Evolutionary conservation across 2,329 filamentous ascomycete genomes (phyloP).

Genomic region (Hypoxylon sp.): DNA sequence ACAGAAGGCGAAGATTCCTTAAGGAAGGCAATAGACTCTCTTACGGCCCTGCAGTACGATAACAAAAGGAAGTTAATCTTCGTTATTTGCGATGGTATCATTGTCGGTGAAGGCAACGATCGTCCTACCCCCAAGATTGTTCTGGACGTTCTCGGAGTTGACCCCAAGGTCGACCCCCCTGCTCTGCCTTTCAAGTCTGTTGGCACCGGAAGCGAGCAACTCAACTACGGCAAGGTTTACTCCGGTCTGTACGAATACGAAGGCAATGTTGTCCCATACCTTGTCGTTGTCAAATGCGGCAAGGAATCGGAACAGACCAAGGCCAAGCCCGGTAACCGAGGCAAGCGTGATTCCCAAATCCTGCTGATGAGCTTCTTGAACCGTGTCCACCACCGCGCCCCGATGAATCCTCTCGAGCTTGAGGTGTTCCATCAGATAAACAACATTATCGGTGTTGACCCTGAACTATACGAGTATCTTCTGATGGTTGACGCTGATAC

Average conservation of each 20-base stretch:
- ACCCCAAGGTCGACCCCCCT: conserved; percentile 95
- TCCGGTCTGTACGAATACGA: conserved; percentile 97
- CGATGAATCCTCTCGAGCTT: conserved; percentile 95
- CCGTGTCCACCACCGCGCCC: conserved; percentile 90
- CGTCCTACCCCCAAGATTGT: conserved; percentile 97
- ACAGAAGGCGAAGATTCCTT: conserved; percentile 97
- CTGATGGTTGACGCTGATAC: conserved; percentile 99
- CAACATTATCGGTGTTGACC: conserved; percentile 98
- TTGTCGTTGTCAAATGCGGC: conserved; percentile 96
- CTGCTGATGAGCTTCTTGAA: conserved; percentile 97
- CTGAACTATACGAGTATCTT: conserved; percentile 95
- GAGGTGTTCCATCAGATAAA: conserved; percentile 99
- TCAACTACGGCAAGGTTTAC: conserved; percentile 99
- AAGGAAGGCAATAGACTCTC: conserved; percentile 90
- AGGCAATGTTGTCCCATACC: conserved; percentile 95
- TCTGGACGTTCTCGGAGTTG: conserved; percentile 94
- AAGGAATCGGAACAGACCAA: conserved; percentile 94
- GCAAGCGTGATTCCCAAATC: conserved; percentile 98
- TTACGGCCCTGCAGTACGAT: conserved; percentile 95
- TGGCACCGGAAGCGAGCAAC: conserved; percentile 86
- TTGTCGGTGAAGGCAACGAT: conserved; percentile 95
- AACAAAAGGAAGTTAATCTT: conserved; percentile 98
- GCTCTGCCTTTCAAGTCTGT: conserved; percentile 95
- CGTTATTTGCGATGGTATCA: conserved; percentile 96
- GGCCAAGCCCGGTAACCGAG: conserved; percentile 95